A percentile compares a stretch with the other conserved stretches of the same genome.
Conservation (phyloP, 225 moss, liverwort and hornwort genomes). For the Pseudisothecium myosuroides region DNA sequence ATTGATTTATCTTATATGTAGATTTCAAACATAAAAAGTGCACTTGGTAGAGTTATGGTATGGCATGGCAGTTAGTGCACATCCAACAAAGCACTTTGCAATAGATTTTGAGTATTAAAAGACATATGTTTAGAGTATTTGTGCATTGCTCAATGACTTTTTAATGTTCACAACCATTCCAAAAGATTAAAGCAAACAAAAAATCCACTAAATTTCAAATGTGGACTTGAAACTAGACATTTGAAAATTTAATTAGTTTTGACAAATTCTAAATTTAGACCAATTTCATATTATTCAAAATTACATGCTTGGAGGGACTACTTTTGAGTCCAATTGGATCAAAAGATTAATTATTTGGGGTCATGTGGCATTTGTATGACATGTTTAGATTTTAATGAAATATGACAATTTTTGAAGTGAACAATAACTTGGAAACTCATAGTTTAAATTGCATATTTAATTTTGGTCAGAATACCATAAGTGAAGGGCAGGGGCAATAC, state of each 20-base stretch:
- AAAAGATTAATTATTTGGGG: too few relatives aligned
- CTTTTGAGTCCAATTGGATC: neutral
- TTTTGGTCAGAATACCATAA: too few relatives aligned
- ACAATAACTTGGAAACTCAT: neutral
- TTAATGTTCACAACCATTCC: neutral
- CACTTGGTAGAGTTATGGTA: neutral
- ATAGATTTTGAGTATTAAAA: neutral
- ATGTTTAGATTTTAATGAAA: neutral
- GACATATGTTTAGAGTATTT: neutral
- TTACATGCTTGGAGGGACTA: neutral
- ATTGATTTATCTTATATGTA: neutral
- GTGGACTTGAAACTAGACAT: neutral
- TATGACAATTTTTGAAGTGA: neutral
- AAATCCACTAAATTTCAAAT: neutral
- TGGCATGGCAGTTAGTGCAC: neutral
- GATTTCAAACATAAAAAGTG: neutral
- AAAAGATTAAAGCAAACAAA: neutral
- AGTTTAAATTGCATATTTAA: neutral
- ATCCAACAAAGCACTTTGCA: neutral
- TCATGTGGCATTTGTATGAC: accelerated
- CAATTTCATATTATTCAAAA: neutral
- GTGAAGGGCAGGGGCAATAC: too few relatives aligned
- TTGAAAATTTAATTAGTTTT: neutral
- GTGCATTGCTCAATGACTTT: neutral
- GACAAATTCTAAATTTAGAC: neutral